Evolutionary conservation across 306 rosid species (phyloP), one percentile per base, ranked within the genome.

Genomic region (Cucumis cinereus): DNA sequence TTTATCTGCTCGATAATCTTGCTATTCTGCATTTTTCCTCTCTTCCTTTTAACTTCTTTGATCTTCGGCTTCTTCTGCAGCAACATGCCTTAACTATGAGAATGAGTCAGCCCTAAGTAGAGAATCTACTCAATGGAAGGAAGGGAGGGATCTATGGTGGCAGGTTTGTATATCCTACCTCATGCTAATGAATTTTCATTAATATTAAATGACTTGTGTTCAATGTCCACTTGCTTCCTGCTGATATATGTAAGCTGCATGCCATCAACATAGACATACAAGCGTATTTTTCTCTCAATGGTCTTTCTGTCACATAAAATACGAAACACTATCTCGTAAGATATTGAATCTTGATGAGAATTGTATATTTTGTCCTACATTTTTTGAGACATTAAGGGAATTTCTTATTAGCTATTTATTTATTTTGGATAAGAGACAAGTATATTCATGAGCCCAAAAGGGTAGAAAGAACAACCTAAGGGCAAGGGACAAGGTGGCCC

Each of bases 131-230:
- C 85, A 88, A 80, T 94, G 97, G 96, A 79, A 83, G 76, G 83
- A 88, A 77, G 92, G 92, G 83, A 84, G 97, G 76, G 99, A 92
- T 85, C 81, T 88, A 81, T 94, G 99, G 96, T 94, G 99, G 99
- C 99, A 94, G 99, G 99, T 94, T 82, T 79, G 92, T 78, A 49
- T 77, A 66, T 78, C 56, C 47, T 24, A 16, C 33, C 62, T 35
- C 52, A 66, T 60, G 41, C 50, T 71, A 30, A 56, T 58, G 63
- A 26, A 43, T 73, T 71, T 9, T 59, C 63, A 17, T 20, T 20
- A 20, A 55, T 45, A 26, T 49, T 26, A 17, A 49, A 71, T 71
- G n/a, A 30, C n/a, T 43, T 47, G 22, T 47, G 57, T 26, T 24
- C 75, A 70, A 47, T 55, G 35, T 53, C 10, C 30, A 15, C 49